Percentiles rank a stretch among this genome's conserved stretches.
Conservation (phyloP, 495 filamentous ascomycete genomes). For the Thermochaetoides thermophila region DNA sequence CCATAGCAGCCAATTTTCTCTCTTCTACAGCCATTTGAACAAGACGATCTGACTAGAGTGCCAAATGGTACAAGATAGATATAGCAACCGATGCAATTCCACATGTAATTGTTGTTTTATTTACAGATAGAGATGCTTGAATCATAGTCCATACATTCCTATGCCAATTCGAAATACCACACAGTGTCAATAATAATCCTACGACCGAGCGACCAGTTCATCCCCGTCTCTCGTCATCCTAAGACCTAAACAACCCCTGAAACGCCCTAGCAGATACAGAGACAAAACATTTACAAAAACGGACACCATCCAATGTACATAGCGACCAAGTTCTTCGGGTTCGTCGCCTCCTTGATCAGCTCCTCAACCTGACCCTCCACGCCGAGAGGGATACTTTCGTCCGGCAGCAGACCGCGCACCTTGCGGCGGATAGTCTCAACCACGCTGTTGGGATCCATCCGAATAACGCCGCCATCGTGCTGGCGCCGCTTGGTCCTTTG, state of each 20-base stretch:
- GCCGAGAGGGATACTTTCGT: constrained; percentile 78
- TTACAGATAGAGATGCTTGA: too few species aligned
- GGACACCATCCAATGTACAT: constrained; percentile 99
- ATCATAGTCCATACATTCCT: too few species aligned
- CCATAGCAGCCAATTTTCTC: too few species aligned
- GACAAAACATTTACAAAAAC: constrained; percentile 45
- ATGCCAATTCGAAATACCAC: too few species aligned
- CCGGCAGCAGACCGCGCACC: constrained; percentile 64
- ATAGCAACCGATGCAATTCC: too few species aligned
- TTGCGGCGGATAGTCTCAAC: constrained; percentile 80
- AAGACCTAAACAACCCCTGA: background rate
- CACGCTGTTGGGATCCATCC: constrained; percentile 77
- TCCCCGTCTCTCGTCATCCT: background rate
- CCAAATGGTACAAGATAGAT: too few species aligned
- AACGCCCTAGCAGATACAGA: background rate
- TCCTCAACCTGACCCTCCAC: constrained; percentile 95
- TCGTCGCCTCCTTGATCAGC: constrained; percentile 69
- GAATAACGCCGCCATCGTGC: constrained; percentile 49
- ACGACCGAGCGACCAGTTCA: too few species aligned
- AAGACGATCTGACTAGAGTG: too few species aligned
- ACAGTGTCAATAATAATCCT: too few species aligned
- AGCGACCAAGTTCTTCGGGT: constrained; percentile 56
- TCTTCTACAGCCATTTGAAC: too few species aligned
- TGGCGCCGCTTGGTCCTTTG: constrained; percentile 53
- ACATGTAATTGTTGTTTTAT: too few species aligned